These are phyloP conservation scores for Flaveria ramosissima DNA, from an alignment of 129 eudicot genomes.

Conservation along the genomic window DNA sequence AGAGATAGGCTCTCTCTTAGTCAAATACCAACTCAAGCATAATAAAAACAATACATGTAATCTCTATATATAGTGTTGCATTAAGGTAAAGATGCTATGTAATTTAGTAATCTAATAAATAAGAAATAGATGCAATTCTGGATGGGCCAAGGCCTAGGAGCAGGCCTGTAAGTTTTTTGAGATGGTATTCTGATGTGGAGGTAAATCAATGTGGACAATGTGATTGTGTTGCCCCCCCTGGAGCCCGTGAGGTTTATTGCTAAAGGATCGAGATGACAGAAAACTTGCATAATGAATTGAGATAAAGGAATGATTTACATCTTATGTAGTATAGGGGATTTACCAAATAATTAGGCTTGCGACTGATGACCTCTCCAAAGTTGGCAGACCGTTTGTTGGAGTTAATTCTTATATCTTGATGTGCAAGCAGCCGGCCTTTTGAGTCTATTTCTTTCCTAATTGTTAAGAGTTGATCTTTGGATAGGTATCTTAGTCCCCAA, in stretches of 20 bases:
- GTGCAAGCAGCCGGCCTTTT: too few relatives aligned
- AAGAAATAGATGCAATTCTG: background rate
- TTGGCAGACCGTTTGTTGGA: background rate
- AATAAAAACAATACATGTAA: background rate
- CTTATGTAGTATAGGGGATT: background rate
- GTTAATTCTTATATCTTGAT: too few relatives aligned
- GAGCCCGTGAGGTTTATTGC: background rate
- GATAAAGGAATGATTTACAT: background rate
- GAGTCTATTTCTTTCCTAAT: too few relatives aligned
- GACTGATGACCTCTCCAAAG: background rate
- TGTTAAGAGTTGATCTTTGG: too few relatives aligned
- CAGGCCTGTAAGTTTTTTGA: background rate
- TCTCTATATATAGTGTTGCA: background rate
- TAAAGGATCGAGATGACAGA: background rate
- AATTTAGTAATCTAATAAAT: background rate
- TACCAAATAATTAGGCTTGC: background rate
- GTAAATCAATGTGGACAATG: constrained; percentile 7
- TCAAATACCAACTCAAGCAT: background rate
- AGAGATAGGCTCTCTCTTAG: constrained; percentile 1
- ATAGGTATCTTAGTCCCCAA: too few relatives aligned
- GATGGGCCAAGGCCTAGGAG: background rate
- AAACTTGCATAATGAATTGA: background rate
- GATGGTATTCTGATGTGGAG: background rate
- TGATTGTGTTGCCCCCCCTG: background rate
- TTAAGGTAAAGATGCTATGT: background rate